Conservation (phyloP, 1,284 basidiomycete genomes). For the Mycena sp. region DNA sequence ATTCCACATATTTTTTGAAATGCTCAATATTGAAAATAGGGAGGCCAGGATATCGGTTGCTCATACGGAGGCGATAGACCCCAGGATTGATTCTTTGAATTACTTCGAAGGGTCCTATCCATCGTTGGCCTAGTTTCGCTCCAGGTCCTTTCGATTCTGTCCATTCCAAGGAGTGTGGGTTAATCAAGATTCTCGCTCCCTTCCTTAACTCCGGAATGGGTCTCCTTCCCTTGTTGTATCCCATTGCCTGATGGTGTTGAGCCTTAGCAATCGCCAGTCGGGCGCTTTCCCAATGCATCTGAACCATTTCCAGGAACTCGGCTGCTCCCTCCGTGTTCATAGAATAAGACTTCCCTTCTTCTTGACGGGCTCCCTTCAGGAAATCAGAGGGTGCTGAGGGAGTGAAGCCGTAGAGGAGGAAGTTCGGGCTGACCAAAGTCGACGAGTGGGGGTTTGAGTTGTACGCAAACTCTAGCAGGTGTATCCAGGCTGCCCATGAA, state of each 20-base stretch:
- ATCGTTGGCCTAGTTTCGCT: slow-evolving; percentile 9
- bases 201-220: slow-evolving; percentile 3
- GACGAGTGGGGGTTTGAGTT: slow-evolving; percentile 45
- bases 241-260: slow-evolving; percentile 14
- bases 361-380: not conserved
- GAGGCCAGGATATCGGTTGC: not conserved
- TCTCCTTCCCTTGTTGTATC: slow-evolving; percentile 5
- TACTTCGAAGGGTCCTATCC: slow-evolving; percentile 24
- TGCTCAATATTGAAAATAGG: slow-evolving; percentile 17
- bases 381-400: slow-evolving; percentile 16
- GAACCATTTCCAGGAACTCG: not conserved
- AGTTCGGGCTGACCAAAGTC: slow-evolving; percentile 40
- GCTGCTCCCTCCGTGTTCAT: not conserved
- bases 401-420: slow-evolving; percentile 37
- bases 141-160: slow-evolving; percentile 13
- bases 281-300: slow-evolving; percentile 13
- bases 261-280: slow-evolving; percentile 5
- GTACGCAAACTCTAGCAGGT: slow-evolving; percentile 47
- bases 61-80: slow-evolving; percentile 6
- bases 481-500: slow-evolving; percentile 33
- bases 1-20: slow-evolving; percentile 17
- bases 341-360: not conserved
- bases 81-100: slow-evolving; percentile 15
- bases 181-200: slow-evolving; percentile 11
- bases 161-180: slow-evolving; percentile 28